Percentiles rank a stretch among this genome's conserved stretches.
phyloP scores from a whole-genome alignment of 345 rosid species.

The Gossypium turneri region DNA sequence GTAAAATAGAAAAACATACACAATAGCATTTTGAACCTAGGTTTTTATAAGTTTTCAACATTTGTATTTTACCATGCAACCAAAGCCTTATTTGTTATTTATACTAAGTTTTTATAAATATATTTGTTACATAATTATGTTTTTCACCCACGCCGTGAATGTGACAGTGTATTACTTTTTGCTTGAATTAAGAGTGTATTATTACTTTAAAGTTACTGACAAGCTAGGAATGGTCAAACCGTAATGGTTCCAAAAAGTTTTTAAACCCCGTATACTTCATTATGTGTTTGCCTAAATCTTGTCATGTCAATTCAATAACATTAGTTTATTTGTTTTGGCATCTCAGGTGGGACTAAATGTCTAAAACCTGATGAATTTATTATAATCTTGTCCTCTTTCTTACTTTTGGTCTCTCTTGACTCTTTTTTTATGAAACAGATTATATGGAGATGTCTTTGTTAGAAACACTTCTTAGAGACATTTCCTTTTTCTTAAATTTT shows the following conservation, averaged over 20 bases:
- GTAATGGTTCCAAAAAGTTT: neutral
- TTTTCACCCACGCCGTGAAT: too few species aligned
- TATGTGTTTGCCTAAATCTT: neutral
- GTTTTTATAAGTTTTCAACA: too few species aligned
- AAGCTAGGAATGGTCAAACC: neutral
- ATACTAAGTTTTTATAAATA: too few species aligned
- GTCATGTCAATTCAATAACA: neutral
- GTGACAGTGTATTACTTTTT: too few species aligned
- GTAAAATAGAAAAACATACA: too few species aligned
- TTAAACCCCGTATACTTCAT: too few species aligned
- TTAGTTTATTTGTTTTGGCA: neutral
- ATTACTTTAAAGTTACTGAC: slow-evolving; percentile 4
- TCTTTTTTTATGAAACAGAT: slow-evolving; percentile 37
- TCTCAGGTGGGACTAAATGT: neutral
- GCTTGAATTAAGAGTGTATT: neutral
- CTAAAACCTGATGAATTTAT: neutral
- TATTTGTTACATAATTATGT: too few species aligned
- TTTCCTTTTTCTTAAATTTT: slow-evolving; percentile 58
- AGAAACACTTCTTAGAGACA: slow-evolving; percentile 55
- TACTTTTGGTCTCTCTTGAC: neutral
- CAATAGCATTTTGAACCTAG: too few species aligned
- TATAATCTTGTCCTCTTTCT: slow-evolving; percentile 6
- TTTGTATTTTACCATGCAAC: too few species aligned
- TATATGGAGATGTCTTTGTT: slow-evolving; percentile 72
- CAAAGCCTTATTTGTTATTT: too few species aligned